Conservation (phyloP, 179 eudicot genomes). For the Beta lomatogona region DNA sequence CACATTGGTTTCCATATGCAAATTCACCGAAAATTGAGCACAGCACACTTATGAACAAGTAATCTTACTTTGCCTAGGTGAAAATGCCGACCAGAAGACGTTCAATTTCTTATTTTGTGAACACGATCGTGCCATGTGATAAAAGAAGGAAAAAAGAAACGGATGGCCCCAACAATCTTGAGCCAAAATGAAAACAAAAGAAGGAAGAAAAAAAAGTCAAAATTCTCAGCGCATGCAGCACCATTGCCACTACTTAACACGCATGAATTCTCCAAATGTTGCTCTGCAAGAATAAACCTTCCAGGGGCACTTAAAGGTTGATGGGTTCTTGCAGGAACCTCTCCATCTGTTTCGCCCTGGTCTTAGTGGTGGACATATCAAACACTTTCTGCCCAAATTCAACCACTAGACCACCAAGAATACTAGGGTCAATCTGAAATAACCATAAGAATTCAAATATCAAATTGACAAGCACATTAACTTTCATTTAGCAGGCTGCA, state of each 20-base stretch:
- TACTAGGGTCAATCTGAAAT: constrained; percentile 73
- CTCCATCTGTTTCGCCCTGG: constrained; percentile 92
- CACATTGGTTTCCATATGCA: neutral
- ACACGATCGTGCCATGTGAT: neutral
- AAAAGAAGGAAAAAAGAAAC: neutral
- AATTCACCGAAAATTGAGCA: neutral
- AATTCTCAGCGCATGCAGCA: constrained; percentile 22
- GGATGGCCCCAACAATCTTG: constrained; percentile 10
- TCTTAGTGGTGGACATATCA: constrained; percentile 80
- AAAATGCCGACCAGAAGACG: constrained; percentile 2
- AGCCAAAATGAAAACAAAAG: neutral
- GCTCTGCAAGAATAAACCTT: neutral
- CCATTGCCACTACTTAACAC: constrained; percentile 15
- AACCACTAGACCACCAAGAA: constrained; percentile 91
- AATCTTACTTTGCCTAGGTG: neutral
- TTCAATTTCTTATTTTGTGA: constrained; percentile 22
- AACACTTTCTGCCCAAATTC: constrained; percentile 81
- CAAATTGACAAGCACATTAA: neutral
- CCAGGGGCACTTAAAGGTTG: constrained; percentile 20
- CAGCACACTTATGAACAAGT: neutral
- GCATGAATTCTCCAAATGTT: neutral
- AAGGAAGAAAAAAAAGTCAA: neutral
- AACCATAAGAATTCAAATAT: neutral
- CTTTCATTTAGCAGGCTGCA: neutral
- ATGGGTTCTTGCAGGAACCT: constrained; percentile 46